Base-by-base conservation (phyloP, 2,329 filamentous ascomycete genomes). In the Dactylonectria estremocensis region DNA sequence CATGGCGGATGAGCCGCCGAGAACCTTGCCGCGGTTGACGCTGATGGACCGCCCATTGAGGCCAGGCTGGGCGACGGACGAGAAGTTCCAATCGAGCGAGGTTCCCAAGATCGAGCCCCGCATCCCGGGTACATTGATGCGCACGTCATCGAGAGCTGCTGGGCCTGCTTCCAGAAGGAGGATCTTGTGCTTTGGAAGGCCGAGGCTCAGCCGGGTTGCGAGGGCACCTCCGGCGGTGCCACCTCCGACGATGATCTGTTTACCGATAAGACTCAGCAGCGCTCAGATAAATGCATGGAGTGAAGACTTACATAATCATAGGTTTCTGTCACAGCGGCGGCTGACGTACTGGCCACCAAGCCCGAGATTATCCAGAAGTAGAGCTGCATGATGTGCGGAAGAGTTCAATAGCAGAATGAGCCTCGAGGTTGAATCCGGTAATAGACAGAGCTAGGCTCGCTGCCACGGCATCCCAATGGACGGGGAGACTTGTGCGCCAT, bases 161-260 rank as follows among this genome's bases (percentile, higher is more conserved):
- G 28, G 5, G 5, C 58, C 58, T 14, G 58, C 48, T 49, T 61
- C 58, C 1, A 61, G 46, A 8, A 61, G 22, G 5, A 61, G 48
- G n/a, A 61, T 45, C 20, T 61, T 45, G 4, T 31, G 22, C 10
- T 61, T 24, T 16, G 58, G 58, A 20, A 48, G 45, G 22, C 33
- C 33, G 28, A 49, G 40, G 6, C 40, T 49, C 6, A 61, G 48
- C 11, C 58, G 58, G n/a, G 28, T 52, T 4, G 58, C 58, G 18
- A 61, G 18, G 20, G 46, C 58, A 2, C 31, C 40, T 3, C 58
- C 58, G 14, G 58, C 33, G 10, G 58, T 61, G 11, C 58, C 58
- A 43, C 79, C 79, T 35, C 79, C 79, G 4, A 80, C 74, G 58
- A 80, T 72, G 66, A 80, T 72, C 70, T 64, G 33, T 52, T 69